A percentile compares a stretch with the other conserved stretches of the same genome.
phyloP scores from a whole-genome alignment of 441 rosid species.

The Syzygium malaccense region DNA sequence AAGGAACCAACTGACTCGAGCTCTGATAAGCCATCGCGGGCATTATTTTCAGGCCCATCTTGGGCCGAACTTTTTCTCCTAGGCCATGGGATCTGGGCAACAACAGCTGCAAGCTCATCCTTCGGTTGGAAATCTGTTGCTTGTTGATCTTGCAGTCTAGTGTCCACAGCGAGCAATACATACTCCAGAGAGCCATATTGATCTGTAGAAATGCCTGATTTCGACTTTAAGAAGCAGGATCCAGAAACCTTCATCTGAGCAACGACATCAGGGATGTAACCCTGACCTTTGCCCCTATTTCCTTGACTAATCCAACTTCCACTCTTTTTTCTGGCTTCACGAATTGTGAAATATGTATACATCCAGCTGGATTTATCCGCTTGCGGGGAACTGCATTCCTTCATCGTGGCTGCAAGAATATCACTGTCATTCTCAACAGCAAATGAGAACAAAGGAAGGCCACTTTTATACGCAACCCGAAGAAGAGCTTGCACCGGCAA shows the following conservation, averaged over 20 bases:
- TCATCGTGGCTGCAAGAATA: conserved; percentile 79
- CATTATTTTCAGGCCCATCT: conserved; percentile 22
- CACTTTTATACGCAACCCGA: conserved; percentile 78
- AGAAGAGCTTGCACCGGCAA: conserved; percentile 72
- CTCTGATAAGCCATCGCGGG: conserved; percentile 13
- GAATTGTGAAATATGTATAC: conserved; percentile 67
- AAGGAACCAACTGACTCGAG: background rate
- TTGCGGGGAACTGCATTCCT: conserved; percentile 37
- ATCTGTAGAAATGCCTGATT: conserved; percentile 17
- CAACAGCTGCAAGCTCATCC: conserved; percentile 85
- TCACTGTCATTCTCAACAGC: conserved; percentile 67
- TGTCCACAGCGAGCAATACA: conserved; percentile 58
- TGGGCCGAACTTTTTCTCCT: conserved; percentile 8
- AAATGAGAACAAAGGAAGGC: conserved; percentile 80
- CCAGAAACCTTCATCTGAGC: conserved; percentile 82
- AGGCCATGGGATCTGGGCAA: conserved; percentile 45
- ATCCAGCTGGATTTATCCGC: conserved; percentile 53
- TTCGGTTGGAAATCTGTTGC: conserved; percentile 41
- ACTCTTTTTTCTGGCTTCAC: conserved; percentile 67
- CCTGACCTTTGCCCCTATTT: conserved; percentile 48
- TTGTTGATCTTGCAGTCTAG: conserved; percentile 29
- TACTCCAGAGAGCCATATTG: conserved; percentile 46
- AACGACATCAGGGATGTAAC: conserved; percentile 57
- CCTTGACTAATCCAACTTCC: conserved; percentile 72
- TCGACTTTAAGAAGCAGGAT: conserved; percentile 23